Conservation (phyloP, 169 alveolate species). For the Plasmodium berghei region DNA sequence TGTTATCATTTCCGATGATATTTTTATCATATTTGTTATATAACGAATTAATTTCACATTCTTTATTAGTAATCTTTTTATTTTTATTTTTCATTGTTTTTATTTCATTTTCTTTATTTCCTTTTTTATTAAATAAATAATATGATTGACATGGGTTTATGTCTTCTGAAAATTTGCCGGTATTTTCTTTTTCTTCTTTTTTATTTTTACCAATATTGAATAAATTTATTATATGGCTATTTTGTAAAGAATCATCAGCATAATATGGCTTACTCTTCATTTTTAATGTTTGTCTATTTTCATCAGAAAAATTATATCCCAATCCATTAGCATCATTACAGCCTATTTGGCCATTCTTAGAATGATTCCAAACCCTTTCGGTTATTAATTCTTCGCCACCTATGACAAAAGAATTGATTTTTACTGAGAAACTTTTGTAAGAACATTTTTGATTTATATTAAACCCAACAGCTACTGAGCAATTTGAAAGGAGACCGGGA, state of each 20-base stretch:
- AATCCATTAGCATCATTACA: background rate
- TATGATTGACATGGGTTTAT: background rate
- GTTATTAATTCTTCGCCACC: slow-evolving; percentile 62
- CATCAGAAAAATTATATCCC: background rate
- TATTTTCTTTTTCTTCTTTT: background rate
- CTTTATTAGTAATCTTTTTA: background rate
- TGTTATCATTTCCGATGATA: background rate
- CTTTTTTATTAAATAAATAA: background rate
- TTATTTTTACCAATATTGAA: slow-evolving; percentile 5
- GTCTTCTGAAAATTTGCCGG: slow-evolving; percentile 3
- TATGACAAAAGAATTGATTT: slow-evolving; percentile 67
- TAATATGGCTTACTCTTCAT: slow-evolving; percentile 29
- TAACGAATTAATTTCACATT: slow-evolving; percentile 14
- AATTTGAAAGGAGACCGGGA: slow-evolving; percentile 80
- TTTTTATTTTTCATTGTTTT: slow-evolving; percentile 7
- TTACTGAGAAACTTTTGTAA: slow-evolving; percentile 18
- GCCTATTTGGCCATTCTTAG: background rate
- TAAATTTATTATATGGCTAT: slow-evolving; percentile 12
- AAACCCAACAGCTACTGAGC: slow-evolving; percentile 78
- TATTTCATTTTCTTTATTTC: slow-evolving; percentile 1
- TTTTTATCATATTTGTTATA: background rate
- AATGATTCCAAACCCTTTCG: background rate
- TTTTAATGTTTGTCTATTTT: slow-evolving; percentile 10
- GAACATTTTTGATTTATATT: slow-evolving; percentile 14
- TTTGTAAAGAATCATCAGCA: slow-evolving; percentile 27